These are phyloP conservation scores for Neltuma alba DNA, from an alignment of 306 rosid species.

Conservation along the genomic window DNA sequence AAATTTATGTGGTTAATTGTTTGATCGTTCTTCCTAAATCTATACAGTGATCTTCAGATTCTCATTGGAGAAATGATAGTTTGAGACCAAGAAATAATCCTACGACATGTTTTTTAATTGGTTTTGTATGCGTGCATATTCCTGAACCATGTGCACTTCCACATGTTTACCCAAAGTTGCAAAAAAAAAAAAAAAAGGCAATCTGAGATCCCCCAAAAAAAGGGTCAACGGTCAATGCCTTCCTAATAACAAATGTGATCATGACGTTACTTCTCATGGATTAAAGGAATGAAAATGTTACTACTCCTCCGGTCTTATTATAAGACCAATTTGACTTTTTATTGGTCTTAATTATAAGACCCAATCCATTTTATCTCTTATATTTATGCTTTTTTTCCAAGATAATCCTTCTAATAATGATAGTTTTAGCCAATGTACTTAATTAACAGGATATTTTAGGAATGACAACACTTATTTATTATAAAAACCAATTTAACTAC, in stretches of 20 bases:
- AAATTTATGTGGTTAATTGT: background rate
- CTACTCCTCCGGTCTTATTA: no score
- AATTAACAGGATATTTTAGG: no score
- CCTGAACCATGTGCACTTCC: conserved; percentile 6
- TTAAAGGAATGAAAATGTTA: background rate
- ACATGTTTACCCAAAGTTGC: background rate
- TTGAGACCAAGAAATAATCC: background rate
- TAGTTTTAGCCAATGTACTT: no score
- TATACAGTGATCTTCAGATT: background rate
- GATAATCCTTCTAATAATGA: no score
- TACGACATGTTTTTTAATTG: background rate
- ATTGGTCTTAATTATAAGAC: no score
- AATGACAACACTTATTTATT: no score
- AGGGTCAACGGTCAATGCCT: background rate
- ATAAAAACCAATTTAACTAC: no score
- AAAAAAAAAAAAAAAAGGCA: background rate
- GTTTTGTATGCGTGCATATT: background rate
- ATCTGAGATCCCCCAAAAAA: background rate
- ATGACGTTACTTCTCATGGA: background rate
- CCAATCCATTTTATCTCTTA: no score
- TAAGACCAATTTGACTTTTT: no score
- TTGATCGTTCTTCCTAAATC: background rate
- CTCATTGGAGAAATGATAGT: background rate
- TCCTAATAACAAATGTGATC: background rate
- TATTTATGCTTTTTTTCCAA: no score